Evolutionary conservation across 805 yeast genomes (phyloP).

Genomic region (Pichia gijzeniarum): DNA sequence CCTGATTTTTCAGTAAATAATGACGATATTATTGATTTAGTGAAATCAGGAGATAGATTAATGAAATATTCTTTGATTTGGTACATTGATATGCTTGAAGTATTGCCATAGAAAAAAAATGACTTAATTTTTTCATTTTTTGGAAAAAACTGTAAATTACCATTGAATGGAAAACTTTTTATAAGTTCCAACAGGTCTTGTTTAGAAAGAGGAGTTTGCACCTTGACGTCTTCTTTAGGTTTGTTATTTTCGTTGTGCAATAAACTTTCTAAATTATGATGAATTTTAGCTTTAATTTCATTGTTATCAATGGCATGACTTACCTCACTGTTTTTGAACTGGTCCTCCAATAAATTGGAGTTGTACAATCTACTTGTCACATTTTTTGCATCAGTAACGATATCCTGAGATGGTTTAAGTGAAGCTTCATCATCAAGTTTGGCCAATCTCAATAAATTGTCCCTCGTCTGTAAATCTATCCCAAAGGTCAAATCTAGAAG

Average conservation of each 20-base stretch:
- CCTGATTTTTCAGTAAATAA: too few relatives aligned
- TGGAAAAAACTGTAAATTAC: slow-evolving; percentile 39
- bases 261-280: slow-evolving; percentile 10
- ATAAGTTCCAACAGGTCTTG: slow-evolving; percentile 47
- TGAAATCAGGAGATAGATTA: slow-evolving; percentile 18
- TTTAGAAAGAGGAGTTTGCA: slow-evolving; percentile 16
- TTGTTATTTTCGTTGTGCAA: slow-evolving; percentile 11
- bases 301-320: slow-evolving; percentile 9
- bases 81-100: slow-evolving; percentile 60
- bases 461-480: slow-evolving; percentile 72
- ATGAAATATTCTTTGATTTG: slow-evolving; percentile 45
- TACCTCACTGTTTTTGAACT: slow-evolving; percentile 19
- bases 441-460: slow-evolving; percentile 71
- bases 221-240: slow-evolving; percentile 13
- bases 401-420: slow-evolving; percentile 17
- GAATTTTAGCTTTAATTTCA: background rate
- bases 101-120: slow-evolving; percentile 71
- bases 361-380: slow-evolving; percentile 45
- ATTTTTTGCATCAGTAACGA: slow-evolving; percentile 41
- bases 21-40: slow-evolving; percentile 32
- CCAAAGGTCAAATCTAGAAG: slow-evolving; percentile 76
- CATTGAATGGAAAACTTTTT: slow-evolving; percentile 62
- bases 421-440: slow-evolving; percentile 31
- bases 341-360: slow-evolving; percentile 40
- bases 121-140: slow-evolving; percentile 40